Evolutionary conservation across 805 yeast genomes (phyloP).

Genomic region (Metschnikowia kunwiensis): DNA sequence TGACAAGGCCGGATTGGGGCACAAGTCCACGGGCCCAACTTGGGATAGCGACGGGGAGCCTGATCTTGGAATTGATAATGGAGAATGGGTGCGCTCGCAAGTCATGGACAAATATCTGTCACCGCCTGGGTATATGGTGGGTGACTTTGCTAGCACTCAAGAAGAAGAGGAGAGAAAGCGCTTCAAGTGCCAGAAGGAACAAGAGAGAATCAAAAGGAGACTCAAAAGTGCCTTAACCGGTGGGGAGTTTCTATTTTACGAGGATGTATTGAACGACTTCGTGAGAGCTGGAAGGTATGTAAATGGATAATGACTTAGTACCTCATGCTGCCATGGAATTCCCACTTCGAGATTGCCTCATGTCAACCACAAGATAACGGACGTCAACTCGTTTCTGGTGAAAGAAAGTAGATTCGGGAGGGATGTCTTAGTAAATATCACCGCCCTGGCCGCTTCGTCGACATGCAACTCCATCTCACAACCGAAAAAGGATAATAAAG

Average conservation of each 20-base stretch:
- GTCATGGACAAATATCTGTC: conserved; percentile 36
- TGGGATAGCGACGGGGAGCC: conserved; percentile 21
- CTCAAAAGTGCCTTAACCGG: conserved; percentile 25
- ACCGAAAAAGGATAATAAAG: no score
- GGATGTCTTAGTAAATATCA: no score
- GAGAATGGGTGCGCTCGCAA: conserved; percentile 24
- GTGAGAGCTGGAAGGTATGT: conserved; percentile 17
- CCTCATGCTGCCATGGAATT: no score
- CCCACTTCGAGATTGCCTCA: no score
- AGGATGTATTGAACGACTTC: conserved; percentile 30
- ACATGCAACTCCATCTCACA: no score
- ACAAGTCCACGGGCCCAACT: conserved; percentile 13
- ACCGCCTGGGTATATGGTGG: conserved; percentile 41
- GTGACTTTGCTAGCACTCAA: conserved; percentile 37
- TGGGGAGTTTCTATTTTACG: conserved; percentile 34
- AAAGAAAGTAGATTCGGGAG: no score
- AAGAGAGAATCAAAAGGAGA: conserved; percentile 28
- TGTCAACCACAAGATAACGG: no score
- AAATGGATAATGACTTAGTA: conserved; percentile 8
- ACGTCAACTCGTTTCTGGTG: no score
- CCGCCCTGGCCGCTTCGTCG: no score
- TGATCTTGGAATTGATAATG: conserved; percentile 1
- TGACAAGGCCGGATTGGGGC: conserved; percentile 17
- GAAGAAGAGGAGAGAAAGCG: conserved; percentile 24
- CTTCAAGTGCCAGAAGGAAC: conserved; percentile 22